Evolutionary conservation across 2,329 filamentous ascomycete species (phyloP), one percentile per base, ranked within the genome.

Genomic region (Neurospora sp.): DNA sequence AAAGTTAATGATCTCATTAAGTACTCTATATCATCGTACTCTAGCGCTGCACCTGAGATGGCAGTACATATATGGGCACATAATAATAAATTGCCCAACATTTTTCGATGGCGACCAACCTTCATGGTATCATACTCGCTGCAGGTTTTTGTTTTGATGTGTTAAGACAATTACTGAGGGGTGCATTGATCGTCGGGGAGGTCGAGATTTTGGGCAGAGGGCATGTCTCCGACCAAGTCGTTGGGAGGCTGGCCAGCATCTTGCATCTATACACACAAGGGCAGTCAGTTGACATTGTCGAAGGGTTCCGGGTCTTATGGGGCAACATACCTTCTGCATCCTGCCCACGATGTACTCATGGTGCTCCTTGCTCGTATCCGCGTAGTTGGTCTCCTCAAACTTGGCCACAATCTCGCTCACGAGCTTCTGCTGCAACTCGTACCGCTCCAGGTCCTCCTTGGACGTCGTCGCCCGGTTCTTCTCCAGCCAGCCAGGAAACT

Each of bases 261-360:
- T 94, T 99, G 96, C 96, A 99, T 99, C 95, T 97, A 77, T n/a
- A 9, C 23, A 13, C 5, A 68, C 28, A 38, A 28, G 0, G 17
- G 11, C 17, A 15, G 70, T 72, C 70, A 69, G 70, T 36, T 66
- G 43, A 8, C 46, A 70, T 78, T 67, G 13, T 33, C 78, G 70
- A 68, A 70, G 17, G 70, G 40, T 67, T 38, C 66, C 2, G 23
- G 13, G 38, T 9, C 3, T 23, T 66, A 1, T 15, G 38, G 17
- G 28, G 0, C 11, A 2, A 67, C 86, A 79, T 80, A 97, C 95
- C 89, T 95, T 95, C 80, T 98, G 95, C 96, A 99, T 99, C 78
- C 91, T 90, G 77, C 97, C 94, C 74, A 97, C 95, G 76, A 99
- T 96, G 80, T 93, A 97, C 78, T 97, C 93, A 72, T 94, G 86